Base-by-base conservation (phyloP, 2,329 filamentous ascomycete genomes). In the Colletotrichum sp. region DNA sequence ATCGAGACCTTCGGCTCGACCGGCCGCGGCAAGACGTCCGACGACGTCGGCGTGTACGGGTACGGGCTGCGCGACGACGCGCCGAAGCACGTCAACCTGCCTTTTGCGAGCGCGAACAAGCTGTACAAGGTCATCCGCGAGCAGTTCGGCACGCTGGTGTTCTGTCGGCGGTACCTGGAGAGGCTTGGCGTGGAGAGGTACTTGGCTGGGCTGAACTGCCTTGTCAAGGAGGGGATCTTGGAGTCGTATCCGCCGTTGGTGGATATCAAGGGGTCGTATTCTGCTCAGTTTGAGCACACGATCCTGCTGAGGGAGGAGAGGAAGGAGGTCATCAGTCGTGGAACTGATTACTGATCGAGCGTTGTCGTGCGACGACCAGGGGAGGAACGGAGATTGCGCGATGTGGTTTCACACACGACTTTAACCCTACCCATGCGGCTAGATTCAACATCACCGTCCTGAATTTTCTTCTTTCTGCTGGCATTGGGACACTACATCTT, bases 1-100 rank as follows among this genome's bases (percentile, higher is more conserved):
- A 98, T 98, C 80, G 96, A 98, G 88, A 98, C 96, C 0, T 98
- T 98, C 84, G 96, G 96, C 76, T 97, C 94, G 83, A 98, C 96
- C 27, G 96, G 96, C 78, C 96, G 95, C 83, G 96, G 96, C 78
- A 94, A 95, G 82, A 95, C 98, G 72, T 88, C 92, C 78, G 96
- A 98, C 82, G 95, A 98, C 85, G 94, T 95, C 22, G 89, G 89
- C 0, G 81, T 90, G 22, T 91, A 90, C 70, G 89, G 89, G 15
- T 91, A 91, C 65, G 88, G 87, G 4, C 81, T 87, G 74, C 82
- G 85, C 22, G 78, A 83, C 4, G 76, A 87, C 74, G 85, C 85
- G 3, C 84, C 83, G 3, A 71, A 82, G 22, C 79, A 80, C 52
- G 79, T 82, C 12, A 74, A 81, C 34, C 76, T 89, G 43, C 86